phyloP scores from a whole-genome alignment of 139 green algal genomes.

The Chlamydomonas sp. region DNA sequence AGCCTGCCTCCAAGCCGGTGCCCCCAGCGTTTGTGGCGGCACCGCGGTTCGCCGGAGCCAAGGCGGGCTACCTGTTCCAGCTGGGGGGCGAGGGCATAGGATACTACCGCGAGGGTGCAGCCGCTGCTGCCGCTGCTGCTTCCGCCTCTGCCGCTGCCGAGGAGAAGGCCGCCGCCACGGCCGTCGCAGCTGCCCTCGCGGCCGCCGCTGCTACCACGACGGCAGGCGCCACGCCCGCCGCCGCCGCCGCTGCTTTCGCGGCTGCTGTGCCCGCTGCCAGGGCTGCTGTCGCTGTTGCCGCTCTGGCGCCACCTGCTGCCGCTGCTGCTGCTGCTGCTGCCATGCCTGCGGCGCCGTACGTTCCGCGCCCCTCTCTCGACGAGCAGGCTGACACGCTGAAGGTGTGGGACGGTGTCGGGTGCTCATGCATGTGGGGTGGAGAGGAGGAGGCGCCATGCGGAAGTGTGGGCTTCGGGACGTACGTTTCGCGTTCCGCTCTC shows the following conservation, averaged over 20 bases:
- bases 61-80: no score
- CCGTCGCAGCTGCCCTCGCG: not conserved
- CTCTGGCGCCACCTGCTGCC: not conserved
- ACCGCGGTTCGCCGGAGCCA: no score
- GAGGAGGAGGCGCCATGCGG: no score
- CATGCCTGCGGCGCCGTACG: not conserved
- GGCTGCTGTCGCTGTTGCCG: not conserved
- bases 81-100: no score
- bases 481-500: no score
- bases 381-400: constrained; percentile 7
- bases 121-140: not conserved
- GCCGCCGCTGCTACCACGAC: not conserved
- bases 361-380: not conserved
- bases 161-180: not conserved
- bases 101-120: no score
- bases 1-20: no score
- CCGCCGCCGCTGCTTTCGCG: not conserved
- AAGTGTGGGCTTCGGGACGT: no score
- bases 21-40: no score
- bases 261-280: not conserved
- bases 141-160: not conserved
- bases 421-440: no score
- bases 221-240: not conserved
- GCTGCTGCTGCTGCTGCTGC: not conserved
- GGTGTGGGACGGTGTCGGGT: no score